phyloP scores from a whole-genome alignment of 73 alveolate species.

The Stentor roeselii region DNA sequence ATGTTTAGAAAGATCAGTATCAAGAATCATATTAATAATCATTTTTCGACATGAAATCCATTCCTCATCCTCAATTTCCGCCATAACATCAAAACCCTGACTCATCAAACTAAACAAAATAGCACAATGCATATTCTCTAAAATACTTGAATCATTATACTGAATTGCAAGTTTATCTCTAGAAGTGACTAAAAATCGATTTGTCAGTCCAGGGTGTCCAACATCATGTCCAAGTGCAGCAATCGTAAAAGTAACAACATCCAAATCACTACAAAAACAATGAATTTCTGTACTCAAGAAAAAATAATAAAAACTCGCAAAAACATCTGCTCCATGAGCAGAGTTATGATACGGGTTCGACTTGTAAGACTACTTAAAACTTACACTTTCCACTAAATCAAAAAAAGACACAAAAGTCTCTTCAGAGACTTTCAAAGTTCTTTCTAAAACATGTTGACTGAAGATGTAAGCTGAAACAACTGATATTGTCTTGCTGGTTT shows the following conservation, averaged over 20 bases:
- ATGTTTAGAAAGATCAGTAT: slow-evolving; percentile 80
- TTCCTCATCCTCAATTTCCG: not conserved
- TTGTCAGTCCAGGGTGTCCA: slow-evolving; percentile 32
- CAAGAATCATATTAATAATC: slow-evolving; percentile 69
- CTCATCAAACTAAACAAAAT: not conserved
- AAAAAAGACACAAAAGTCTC: not conserved
- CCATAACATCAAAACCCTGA: not conserved
- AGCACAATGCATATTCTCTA: slow-evolving; percentile 26
- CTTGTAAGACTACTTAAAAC: not conserved
- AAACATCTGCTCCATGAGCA: slow-evolving; percentile 30
- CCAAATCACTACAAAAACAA: not conserved
- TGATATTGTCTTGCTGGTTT: not conserved
- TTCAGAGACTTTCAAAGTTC: not conserved
- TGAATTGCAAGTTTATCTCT: slow-evolving; percentile 7
- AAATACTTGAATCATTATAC: slow-evolving; percentile 26
- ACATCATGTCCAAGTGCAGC: slow-evolving; percentile 31
- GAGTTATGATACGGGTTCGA: slow-evolving; percentile 24
- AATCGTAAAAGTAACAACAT: not conserved
- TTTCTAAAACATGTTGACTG: not conserved
- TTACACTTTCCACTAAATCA: not conserved
- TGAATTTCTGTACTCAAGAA: not conserved
- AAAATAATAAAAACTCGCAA: not conserved
- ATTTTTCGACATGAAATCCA: slow-evolving; percentile 18
- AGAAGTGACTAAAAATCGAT: slow-evolving; percentile 8
- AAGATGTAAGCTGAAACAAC: not conserved